Conservation (phyloP, 2,329 filamentous ascomycete genomes). For the Penicillium sp. region DNA sequence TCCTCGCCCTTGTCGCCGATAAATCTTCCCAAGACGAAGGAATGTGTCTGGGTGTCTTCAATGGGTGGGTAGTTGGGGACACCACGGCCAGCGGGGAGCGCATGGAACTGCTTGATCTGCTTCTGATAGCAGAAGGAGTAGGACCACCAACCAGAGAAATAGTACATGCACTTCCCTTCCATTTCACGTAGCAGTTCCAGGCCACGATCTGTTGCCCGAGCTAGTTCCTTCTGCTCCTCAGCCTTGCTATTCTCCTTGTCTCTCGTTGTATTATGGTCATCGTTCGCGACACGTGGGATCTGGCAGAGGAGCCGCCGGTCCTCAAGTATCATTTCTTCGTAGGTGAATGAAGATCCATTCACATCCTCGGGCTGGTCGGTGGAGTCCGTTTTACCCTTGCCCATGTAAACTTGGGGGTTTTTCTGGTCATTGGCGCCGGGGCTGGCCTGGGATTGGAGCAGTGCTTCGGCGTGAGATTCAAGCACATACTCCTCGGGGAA, state of each 20-base stretch:
- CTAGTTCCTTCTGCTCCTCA: slow-evolving; percentile 77
- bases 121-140: slow-evolving; percentile 92
- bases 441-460: slow-evolving; percentile 41
- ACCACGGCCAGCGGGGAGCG: slow-evolving; percentile 67
- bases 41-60: slow-evolving; percentile 71
- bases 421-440: slow-evolving; percentile 20
- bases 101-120: slow-evolving; percentile 87
- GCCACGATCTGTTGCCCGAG: slow-evolving; percentile 71
- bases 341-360: slow-evolving; percentile 39
- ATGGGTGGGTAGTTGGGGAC: slow-evolving; percentile 68
- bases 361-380: slow-evolving; percentile 53
- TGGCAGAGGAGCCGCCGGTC: slow-evolving; percentile 77
- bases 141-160: slow-evolving; percentile 88
- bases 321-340: slow-evolving; percentile 73
- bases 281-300: slow-evolving; percentile 68
- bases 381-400: slow-evolving; percentile 45
- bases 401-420: slow-evolving; percentile 29
- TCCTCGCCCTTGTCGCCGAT: slow-evolving; percentile 35
- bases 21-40: slow-evolving; percentile 72
- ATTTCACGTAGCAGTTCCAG: slow-evolving; percentile 78
- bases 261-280: slow-evolving; percentile 65
- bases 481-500: slow-evolving; percentile 72
- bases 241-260: slow-evolving; percentile 56
- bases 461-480: slow-evolving; percentile 65
- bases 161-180: slow-evolving; percentile 78